Evolutionary conservation across 192 early-diverging fungal genomes (phyloP).

Genomic region (Coemansia biformis): DNA sequence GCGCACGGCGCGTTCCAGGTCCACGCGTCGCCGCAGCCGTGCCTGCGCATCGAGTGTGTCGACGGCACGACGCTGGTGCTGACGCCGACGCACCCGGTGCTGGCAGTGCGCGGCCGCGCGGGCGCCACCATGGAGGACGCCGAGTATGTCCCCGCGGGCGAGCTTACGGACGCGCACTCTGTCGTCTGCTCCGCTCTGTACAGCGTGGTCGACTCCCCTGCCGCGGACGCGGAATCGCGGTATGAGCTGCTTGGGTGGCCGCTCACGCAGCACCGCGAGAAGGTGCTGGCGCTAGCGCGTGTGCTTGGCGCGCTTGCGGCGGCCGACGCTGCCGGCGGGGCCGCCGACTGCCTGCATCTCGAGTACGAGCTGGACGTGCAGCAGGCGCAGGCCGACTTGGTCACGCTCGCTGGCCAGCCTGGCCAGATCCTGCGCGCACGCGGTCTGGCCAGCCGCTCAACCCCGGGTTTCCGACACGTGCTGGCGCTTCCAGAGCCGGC

Average conservation of each 20-base stretch:
- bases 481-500: slow-evolving; percentile 14
- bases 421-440: not conserved
- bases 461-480: slow-evolving; percentile 1
- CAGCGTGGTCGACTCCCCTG: slow-evolving; percentile 19
- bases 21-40: slow-evolving; percentile 24
- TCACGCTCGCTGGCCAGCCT: slow-evolving; percentile 7
- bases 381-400: slow-evolving; percentile 30
- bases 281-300: slow-evolving; percentile 41
- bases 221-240: not conserved
- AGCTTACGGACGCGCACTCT: slow-evolving; percentile 21
- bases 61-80: slow-evolving; percentile 38
- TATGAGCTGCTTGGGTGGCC: slow-evolving; percentile 15
- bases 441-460: slow-evolving; percentile 3
- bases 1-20: slow-evolving; percentile 40
- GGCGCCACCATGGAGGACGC: slow-evolving; percentile 20
- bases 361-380: slow-evolving; percentile 11
- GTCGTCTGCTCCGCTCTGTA: slow-evolving; percentile 42
- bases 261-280: slow-evolving; percentile 14
- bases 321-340: no score
- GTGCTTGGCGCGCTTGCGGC: slow-evolving; percentile 31
- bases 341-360: slow-evolving; percentile 3
- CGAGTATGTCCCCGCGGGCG: slow-evolving; percentile 30
- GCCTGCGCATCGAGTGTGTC: slow-evolving; percentile 27
- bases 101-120: slow-evolving; percentile 14
- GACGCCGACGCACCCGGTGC: slow-evolving; percentile 48